These are phyloP conservation scores for Pholiota microspora DNA, from an alignment of 768 basidiomycete genomes.

Conservation along the genomic window DNA sequence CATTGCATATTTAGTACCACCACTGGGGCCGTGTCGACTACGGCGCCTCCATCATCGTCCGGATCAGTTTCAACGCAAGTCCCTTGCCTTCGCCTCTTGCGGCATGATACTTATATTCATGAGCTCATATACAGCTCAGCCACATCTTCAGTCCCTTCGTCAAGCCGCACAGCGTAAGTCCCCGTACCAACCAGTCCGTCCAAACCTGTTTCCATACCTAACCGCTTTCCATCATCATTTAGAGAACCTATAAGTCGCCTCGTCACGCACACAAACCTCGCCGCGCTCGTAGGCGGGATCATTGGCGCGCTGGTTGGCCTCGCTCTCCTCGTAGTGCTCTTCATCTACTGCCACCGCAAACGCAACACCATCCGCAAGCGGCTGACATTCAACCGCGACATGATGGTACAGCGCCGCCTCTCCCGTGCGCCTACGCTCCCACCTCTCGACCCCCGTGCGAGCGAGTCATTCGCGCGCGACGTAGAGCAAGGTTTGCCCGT, in stretches of 20 bases:
- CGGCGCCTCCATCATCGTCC: background rate
- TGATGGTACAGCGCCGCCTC: constrained; percentile 20
- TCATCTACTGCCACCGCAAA: constrained; percentile 14
- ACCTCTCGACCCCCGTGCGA: background rate
- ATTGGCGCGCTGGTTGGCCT: constrained; percentile 15
- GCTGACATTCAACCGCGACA: constrained; percentile 18
- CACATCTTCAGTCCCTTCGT: background rate
- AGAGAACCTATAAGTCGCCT: background rate
- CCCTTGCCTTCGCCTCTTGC: no score
- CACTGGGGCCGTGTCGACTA: no score
- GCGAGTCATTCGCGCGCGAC: constrained; percentile 4
- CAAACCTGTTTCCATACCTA: no score
- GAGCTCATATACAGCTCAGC: background rate
- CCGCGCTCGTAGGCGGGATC: constrained; percentile 18
- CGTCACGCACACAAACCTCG: constrained; percentile 9
- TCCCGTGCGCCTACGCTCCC: constrained; percentile 5
- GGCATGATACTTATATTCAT: no score
- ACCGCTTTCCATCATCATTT: background rate
- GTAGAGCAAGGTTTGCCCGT: constrained; percentile 6
- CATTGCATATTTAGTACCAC: no score
- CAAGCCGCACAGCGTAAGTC: background rate
- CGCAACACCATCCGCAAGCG: constrained; percentile 9
- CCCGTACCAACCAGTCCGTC: no score
- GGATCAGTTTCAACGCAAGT: background rate
- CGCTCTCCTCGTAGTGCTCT: constrained; percentile 12